Conservation (phyloP, 2,329 filamentous ascomycete species). For the Colletotrichum sp. region DNA sequence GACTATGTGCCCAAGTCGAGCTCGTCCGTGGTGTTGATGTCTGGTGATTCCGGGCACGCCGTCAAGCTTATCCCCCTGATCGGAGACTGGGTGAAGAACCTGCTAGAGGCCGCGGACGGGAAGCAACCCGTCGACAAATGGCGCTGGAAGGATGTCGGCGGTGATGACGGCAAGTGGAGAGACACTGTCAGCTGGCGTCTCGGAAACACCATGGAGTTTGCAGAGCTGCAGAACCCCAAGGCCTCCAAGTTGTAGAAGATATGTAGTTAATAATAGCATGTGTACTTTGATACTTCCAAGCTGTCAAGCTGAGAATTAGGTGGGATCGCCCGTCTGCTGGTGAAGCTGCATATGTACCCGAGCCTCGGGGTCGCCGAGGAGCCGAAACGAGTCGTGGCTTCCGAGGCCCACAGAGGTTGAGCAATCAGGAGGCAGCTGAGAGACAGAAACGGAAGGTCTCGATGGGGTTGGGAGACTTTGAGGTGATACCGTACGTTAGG, state of each 20-base stretch:
- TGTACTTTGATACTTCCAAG: neutral
- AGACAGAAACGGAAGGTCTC: neutral
- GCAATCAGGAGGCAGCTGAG: neutral
- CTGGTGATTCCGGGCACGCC: constrained; percentile 65
- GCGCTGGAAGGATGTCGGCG: constrained; percentile 50
- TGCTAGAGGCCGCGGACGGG: constrained; percentile 42
- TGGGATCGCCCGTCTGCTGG: neutral
- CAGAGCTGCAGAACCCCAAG: constrained; percentile 15
- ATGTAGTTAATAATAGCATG: neutral
- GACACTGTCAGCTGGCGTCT: constrained; percentile 42
- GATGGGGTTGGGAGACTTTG: neutral
- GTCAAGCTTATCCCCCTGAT: constrained; percentile 68
- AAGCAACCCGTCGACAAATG: constrained; percentile 50
- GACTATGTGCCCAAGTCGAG: constrained; percentile 60
- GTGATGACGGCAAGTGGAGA: constrained; percentile 27
- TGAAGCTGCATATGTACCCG: neutral
- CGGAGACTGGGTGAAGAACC: constrained; percentile 55
- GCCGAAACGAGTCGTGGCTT: neutral
- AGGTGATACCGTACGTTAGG: neutral
- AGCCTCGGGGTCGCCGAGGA: neutral
- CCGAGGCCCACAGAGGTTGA: neutral
- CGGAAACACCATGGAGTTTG: constrained; percentile 30
- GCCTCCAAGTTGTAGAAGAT: neutral
- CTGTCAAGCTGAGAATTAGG: neutral
- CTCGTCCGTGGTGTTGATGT: constrained; percentile 48